Evolutionary conservation across 257 asterid genomes (phyloP).

Genomic region (Solanum pimpinellifolium): DNA sequence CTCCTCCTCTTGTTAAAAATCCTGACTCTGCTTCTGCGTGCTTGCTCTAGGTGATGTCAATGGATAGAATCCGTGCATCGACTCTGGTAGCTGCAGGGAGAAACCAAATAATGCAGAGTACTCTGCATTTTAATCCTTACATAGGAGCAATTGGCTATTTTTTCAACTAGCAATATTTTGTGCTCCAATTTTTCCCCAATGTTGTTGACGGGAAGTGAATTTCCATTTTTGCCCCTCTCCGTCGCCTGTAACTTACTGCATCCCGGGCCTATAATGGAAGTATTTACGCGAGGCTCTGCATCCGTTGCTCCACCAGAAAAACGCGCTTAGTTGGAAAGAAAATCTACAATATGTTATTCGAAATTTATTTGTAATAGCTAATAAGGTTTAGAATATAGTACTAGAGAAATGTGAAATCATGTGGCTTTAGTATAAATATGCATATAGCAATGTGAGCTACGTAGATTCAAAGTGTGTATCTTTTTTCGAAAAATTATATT

Average conservation of each 20-base stretch:
- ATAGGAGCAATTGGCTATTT: neutral
- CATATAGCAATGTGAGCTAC: too few species aligned
- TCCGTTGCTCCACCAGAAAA: neutral
- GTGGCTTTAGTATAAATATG: neutral
- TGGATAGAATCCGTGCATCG: neutral
- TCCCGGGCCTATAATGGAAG: neutral
- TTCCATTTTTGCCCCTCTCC: neutral
- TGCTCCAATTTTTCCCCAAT: neutral
- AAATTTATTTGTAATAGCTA: neutral
- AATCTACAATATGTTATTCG: neutral
- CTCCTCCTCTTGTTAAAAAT: neutral
- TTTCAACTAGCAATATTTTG: neutral
- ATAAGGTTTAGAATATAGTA: neutral
- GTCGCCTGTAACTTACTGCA: neutral
- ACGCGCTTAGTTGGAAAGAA: neutral
- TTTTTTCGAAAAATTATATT: neutral
- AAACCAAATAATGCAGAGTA: neutral
- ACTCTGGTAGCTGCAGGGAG: neutral
- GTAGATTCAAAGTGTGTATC: neutral
- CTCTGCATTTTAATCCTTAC: neutral
- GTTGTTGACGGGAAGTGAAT: neutral
- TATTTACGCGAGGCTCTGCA: neutral
- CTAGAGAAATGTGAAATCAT: neutral
- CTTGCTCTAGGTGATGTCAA: neutral
- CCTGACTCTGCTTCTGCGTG: neutral